Percentiles rank a stretch among this genome's conserved stretches.
Evolutionary conservation across 306 rosid genomes (phyloP).

Genomic region (Luffa aegyptiaca): DNA sequence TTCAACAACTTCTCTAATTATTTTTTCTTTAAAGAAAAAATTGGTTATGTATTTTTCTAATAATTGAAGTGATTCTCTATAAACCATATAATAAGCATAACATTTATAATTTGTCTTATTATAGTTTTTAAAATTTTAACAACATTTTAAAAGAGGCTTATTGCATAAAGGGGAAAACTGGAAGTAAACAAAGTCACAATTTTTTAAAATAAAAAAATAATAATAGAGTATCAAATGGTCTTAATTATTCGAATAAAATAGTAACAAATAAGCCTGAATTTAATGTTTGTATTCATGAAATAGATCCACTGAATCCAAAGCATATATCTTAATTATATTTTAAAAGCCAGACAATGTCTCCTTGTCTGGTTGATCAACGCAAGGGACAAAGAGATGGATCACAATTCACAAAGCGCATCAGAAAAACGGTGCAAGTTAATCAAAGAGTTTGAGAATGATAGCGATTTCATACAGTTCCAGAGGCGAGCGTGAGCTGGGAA

Average conservation of each 20-base stretch:
- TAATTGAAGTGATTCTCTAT: too few species aligned
- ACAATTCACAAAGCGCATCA: not conserved
- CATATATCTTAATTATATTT: not conserved
- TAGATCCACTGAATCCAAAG: not conserved
- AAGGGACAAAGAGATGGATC: not conserved
- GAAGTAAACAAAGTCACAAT: not conserved
- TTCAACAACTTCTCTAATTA: too few species aligned
- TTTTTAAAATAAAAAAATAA: too few species aligned
- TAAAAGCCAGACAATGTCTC: not conserved
- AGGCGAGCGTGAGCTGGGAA: constrained; percentile 59
- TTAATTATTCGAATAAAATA: not conserved
- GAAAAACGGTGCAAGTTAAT: not conserved
- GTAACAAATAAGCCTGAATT: not conserved
- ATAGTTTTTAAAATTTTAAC: not conserved
- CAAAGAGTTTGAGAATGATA: not conserved
- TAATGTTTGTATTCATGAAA: not conserved
- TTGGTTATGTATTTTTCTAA: too few species aligned
- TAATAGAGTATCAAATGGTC: not conserved
- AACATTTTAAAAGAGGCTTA: not conserved
- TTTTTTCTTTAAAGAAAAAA: too few species aligned
- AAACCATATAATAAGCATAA: too few species aligned
- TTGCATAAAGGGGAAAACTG: not conserved
- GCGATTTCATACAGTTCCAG: constrained; percentile 43
- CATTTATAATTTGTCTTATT: too few species aligned
- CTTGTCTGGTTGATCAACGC: not conserved